A percentile compares a stretch with the other conserved stretches of the same genome.
phyloP scores from a whole-genome alignment of 805 yeast species.

The Teunomyces stri region DNA sequence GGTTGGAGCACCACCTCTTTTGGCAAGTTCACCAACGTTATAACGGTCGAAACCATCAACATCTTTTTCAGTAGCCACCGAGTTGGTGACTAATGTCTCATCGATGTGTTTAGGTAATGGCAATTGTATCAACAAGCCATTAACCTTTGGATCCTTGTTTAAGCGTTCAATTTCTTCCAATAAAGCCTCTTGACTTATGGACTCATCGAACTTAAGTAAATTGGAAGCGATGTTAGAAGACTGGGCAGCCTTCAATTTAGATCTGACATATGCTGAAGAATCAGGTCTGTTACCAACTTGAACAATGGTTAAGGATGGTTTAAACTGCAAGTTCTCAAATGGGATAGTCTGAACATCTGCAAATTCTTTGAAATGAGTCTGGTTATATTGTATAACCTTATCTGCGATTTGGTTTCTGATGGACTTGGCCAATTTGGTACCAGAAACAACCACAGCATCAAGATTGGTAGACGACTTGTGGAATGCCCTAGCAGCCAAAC shows the following conservation, averaged over 20 bases:
- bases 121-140: conserved; percentile 86
- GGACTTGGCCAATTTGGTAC: conserved; percentile 39
- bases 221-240: conserved; percentile 76
- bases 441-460: conserved; percentile 40
- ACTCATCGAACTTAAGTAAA: conserved; percentile 61
- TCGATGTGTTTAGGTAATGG: conserved; percentile 82
- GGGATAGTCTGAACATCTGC: conserved; percentile 14
- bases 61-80: conserved; percentile 81
- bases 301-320: conserved; percentile 76
- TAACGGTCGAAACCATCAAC: conserved; percentile 92
- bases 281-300: conserved; percentile 93
- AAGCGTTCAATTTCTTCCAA: conserved; percentile 58
- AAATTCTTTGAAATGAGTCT: conserved; percentile 22
- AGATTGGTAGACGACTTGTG: conserved; percentile 12
- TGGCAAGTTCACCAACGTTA: conserved; percentile 87
- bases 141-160: conserved; percentile 72
- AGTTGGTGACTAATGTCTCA: conserved; percentile 75
- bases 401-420: conserved; percentile 38
- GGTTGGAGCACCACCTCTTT: conserved; percentile 77
- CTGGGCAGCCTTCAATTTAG: conserved; percentile 86
- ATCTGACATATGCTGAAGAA: conserved; percentile 84
- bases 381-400: conserved; percentile 38
- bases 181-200: conserved; percentile 57
- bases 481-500: conserved; percentile 3
- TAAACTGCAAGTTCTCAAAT: conserved; percentile 44